Evolutionary conservation across 169 alveolate species (phyloP).

Genomic region (Cyclospora cayetanensis): DNA sequence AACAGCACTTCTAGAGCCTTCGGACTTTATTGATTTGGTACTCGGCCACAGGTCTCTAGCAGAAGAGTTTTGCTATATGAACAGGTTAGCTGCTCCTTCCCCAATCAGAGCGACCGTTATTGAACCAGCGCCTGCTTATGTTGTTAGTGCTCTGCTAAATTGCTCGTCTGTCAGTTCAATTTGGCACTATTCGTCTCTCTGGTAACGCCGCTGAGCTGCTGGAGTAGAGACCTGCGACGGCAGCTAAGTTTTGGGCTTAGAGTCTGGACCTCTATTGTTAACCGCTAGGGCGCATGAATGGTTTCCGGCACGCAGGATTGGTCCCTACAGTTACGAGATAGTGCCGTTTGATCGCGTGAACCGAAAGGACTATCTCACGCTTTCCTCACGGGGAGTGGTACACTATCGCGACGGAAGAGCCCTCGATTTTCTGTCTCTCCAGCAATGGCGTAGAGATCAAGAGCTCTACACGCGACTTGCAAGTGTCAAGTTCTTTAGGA

Average conservation of each 20-base stretch:
- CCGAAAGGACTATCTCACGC: slow-evolving; percentile 76
- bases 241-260: neutral
- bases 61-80: slow-evolving; percentile 74
- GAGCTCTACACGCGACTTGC: slow-evolving; percentile 79
- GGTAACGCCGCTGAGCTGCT: neutral
- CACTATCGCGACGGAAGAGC: slow-evolving; percentile 49
- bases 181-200: neutral
- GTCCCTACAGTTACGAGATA: slow-evolving; percentile 73
- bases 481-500: slow-evolving; percentile 80
- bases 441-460: slow-evolving; percentile 89
- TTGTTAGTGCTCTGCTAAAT: neutral
- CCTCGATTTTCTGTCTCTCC: slow-evolving; percentile 76
- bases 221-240: too few species aligned
- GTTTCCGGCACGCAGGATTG: neutral
- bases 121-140: neutral
- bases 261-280: neutral
- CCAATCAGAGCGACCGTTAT: neutral
- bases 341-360: slow-evolving; percentile 74
- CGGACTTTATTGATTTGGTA: slow-evolving; percentile 32
- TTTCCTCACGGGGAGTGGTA: slow-evolving; percentile 75
- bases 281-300: neutral
- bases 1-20: neutral
- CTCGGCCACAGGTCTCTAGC: slow-evolving; percentile 29
- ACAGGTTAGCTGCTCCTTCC: neutral
- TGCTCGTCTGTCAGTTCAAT: too few species aligned